These are phyloP conservation scores for Claviceps sp. DNA, from an alignment of 2,329 filamentous ascomycete species.

Conservation along the genomic window DNA sequence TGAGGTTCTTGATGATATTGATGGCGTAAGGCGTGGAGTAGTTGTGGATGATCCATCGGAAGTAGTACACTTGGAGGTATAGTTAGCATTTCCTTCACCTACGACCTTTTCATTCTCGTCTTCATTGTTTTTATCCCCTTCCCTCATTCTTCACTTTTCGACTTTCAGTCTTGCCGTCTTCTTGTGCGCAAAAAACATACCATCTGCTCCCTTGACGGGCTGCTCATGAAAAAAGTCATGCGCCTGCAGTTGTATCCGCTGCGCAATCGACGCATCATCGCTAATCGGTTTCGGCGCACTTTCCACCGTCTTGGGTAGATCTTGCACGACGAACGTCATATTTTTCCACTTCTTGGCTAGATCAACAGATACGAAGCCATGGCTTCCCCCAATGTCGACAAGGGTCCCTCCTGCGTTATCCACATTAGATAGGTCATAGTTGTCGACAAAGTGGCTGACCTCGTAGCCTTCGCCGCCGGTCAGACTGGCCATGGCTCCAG, in stretches of 20 bases:
- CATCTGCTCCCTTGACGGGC: constrained; percentile 37
- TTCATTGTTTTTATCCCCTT: no score
- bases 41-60: constrained; percentile 49
- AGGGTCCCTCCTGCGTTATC: constrained; percentile 32
- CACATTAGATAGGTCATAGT: constrained; percentile 38
- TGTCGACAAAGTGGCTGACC: constrained; percentile 36
- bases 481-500: constrained; percentile 39
- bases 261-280: constrained; percentile 23
- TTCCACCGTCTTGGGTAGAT: constrained; percentile 34
- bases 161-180: not conserved
- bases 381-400: constrained; percentile 46
- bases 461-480: constrained; percentile 44
- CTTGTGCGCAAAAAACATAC: constrained; percentile 15
- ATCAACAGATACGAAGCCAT: constrained; percentile 43
- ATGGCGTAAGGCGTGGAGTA: constrained; percentile 41
- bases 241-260: constrained; percentile 27
- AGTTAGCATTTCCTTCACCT: not conserved
- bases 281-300: constrained; percentile 31
- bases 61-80: constrained; percentile 33
- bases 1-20: constrained; percentile 33
- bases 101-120: no score
- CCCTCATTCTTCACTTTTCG: not conserved
- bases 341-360: constrained; percentile 36
- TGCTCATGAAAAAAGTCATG: constrained; percentile 49
- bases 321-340: constrained; percentile 43